These are phyloP conservation scores for Pythium chondricola DNA, from an alignment of 352 stramenopile genomes.

Conservation along the genomic window DNA sequence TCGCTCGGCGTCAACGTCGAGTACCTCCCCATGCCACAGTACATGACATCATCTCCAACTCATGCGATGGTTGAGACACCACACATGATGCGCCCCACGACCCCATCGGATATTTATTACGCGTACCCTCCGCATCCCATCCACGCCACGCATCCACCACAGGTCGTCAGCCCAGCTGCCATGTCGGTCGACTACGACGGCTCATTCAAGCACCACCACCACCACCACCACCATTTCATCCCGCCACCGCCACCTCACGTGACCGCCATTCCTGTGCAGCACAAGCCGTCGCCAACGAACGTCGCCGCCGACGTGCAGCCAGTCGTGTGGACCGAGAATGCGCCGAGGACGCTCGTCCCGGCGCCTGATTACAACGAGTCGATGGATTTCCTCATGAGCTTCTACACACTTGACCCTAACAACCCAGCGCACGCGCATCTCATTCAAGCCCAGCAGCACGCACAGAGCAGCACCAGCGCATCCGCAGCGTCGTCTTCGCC, in stretches of 20 bases:
- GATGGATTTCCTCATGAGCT: constrained; percentile 80
- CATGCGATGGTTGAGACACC: constrained; percentile 10
- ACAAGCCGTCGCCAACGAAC: constrained; percentile 9
- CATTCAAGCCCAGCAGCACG: constrained; percentile 14
- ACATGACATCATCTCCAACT: constrained; percentile 10
- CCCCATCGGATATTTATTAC: constrained; percentile 22
- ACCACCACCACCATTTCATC: constrained; percentile 1
- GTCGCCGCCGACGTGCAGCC: constrained; percentile 8
- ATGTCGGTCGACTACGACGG: constrained; percentile 6
- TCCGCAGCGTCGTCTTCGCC: too few relatives aligned
- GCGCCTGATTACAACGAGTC: constrained; percentile 66
- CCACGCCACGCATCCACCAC: neutral
- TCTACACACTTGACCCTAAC: constrained; percentile 49
- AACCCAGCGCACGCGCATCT: constrained; percentile 21
- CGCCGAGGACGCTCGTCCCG: constrained; percentile 19
- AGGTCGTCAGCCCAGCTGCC: constrained; percentile 1
- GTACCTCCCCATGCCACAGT: constrained; percentile 16
- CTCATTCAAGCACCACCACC: constrained; percentile 12
- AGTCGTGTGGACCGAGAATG: constrained; percentile 14
- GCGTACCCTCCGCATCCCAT: too few relatives aligned
- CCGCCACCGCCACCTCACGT: neutral
- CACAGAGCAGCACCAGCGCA: too few relatives aligned
- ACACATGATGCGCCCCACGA: constrained; percentile 7
- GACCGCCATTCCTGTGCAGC: constrained; percentile 6
- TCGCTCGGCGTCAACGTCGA: constrained; percentile 13